Evolutionary conservation across 2,329 filamentous ascomycete species (phyloP).

Genomic region (Botrytis sinoallii): DNA sequence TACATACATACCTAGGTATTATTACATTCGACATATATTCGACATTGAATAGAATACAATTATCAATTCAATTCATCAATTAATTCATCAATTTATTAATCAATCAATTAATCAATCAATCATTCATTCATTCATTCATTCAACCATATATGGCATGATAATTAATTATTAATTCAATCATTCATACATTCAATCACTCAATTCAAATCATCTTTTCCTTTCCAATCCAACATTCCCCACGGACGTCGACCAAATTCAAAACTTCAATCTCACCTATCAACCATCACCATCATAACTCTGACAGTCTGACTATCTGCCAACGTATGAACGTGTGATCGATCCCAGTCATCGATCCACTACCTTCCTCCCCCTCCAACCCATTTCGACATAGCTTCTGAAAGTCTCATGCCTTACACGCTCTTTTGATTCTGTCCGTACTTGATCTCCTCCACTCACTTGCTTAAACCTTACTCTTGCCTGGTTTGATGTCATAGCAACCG

Average conservation of each 20-base stretch:
- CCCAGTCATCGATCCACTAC: conserved; percentile 5
- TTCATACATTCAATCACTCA: background rate
- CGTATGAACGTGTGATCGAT: conserved; percentile 1
- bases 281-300: background rate
- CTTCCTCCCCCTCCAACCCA: background rate
- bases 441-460: conserved; percentile 5
- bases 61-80: background rate
- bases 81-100: background rate
- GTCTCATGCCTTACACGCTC: background rate
- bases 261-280: background rate
- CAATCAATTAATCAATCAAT: background rate
- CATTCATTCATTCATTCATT: background rate
- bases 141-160: background rate
- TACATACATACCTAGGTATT: no score
- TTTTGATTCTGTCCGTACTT: background rate
- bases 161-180: background rate
- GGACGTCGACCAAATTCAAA: background rate
- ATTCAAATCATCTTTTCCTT: background rate
- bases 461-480: conserved; percentile 5
- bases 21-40: background rate
- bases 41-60: background rate
- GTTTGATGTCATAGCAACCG: conserved; percentile 12
- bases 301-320: background rate
- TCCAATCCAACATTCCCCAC: background rate
- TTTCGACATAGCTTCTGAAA: conserved; percentile 1